Conservation (phyloP, 768 basidiomycete genomes). For the Termitomyces sp. region DNA sequence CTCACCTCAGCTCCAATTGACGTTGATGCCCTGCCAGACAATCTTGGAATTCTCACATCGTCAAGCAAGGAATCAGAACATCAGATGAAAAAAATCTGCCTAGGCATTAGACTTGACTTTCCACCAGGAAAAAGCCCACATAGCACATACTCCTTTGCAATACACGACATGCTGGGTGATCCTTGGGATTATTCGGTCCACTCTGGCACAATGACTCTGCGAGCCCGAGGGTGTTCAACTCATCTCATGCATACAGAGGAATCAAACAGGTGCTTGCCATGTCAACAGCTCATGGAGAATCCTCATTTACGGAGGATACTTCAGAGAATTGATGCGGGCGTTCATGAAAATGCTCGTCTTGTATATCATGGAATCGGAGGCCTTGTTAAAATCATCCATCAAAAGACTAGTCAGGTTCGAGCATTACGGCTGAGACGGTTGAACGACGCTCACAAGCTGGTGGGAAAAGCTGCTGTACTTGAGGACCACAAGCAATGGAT, state of each 20-base stretch:
- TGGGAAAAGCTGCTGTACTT: slow-evolving; percentile 9
- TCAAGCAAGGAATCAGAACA: too few relatives aligned
- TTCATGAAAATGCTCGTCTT: slow-evolving; percentile 10
- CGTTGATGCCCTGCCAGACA: neutral
- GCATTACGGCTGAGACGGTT: neutral
- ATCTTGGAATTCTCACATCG: neutral
- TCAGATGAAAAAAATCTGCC: neutral
- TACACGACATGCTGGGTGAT: slow-evolving; percentile 15
- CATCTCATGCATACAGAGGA: neutral
- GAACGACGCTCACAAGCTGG: slow-evolving; percentile 15
- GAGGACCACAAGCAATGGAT: slow-evolving; percentile 16
- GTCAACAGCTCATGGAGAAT: neutral
- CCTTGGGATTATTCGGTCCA: slow-evolving; percentile 18
- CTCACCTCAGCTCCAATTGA: too few relatives aligned
- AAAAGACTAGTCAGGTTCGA: neutral
- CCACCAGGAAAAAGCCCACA: slow-evolving; percentile 17
- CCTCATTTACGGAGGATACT: slow-evolving; percentile 8
- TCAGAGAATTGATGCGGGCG: slow-evolving; percentile 4
- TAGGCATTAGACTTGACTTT: slow-evolving; percentile 15
- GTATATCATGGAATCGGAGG: slow-evolving; percentile 13
- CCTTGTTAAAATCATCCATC: neutral
- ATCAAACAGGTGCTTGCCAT: neutral
- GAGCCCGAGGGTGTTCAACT: neutral
- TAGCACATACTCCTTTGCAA: slow-evolving; percentile 18
- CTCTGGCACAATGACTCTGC: neutral